Evolutionary conservation across 306 rosid species (phyloP).

Genomic region (Sicyos edulis): DNA sequence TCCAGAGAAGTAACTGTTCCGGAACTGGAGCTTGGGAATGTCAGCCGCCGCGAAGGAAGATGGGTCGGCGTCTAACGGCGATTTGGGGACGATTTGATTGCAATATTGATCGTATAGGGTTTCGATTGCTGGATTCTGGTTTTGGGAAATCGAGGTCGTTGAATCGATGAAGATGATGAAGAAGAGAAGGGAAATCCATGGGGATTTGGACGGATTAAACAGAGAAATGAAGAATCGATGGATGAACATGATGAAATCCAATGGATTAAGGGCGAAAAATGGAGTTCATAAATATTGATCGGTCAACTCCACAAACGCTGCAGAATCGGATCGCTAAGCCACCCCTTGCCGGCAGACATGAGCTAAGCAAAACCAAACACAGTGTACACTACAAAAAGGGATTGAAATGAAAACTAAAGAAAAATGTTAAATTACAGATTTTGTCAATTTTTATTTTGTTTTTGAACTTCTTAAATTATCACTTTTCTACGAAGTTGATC

Average conservation of each 20-base stretch:
- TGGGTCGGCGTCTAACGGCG: constrained; percentile 11
- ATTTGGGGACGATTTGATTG: constrained; percentile 41
- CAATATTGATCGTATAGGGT: constrained; percentile 42
- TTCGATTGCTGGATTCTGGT: constrained; percentile 17
- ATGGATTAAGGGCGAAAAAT: not conserved
- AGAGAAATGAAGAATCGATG: not conserved
- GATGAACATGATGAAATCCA: constrained; percentile 14
- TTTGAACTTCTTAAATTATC: too few relatives aligned
- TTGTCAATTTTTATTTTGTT: too few relatives aligned
- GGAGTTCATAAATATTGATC: not conserved
- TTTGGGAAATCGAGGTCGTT: not conserved
- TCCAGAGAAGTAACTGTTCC: constrained; percentile 48
- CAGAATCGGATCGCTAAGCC: constrained; percentile 4
- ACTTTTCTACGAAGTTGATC: too few relatives aligned
- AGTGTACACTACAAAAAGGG: not conserved
- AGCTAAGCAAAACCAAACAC: not conserved
- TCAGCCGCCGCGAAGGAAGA: constrained; percentile 9
- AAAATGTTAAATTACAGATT: not conserved
- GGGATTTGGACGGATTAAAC: not conserved
- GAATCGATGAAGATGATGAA: constrained; percentile 20
- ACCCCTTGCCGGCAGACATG: not conserved
- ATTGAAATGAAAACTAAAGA: not conserved
- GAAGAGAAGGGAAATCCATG: constrained; percentile 19
- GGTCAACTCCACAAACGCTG: constrained; percentile 15
- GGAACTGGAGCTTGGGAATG: constrained; percentile 27